Evolutionary conservation across 257 asterid species (phyloP).

Genomic region (Solanum appendiculatum): DNA sequence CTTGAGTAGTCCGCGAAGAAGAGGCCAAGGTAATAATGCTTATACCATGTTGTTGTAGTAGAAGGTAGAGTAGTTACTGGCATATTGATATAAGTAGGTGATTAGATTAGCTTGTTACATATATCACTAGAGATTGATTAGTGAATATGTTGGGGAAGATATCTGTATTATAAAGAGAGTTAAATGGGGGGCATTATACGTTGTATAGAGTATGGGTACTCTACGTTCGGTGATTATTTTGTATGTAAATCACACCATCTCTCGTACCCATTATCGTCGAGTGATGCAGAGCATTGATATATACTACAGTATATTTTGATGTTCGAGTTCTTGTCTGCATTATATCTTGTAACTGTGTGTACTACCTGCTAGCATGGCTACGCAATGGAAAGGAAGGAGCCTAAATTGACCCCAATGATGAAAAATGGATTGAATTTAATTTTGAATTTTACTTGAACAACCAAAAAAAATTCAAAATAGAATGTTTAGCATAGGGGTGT

Average conservation of each 20-base stretch:
- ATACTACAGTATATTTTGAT: neutral
- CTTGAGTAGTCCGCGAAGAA: neutral
- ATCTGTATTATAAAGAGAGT: neutral
- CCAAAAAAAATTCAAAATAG: neutral
- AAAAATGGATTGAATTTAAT: neutral
- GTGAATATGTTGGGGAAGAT: neutral
- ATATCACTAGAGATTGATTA: neutral
- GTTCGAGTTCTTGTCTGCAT: neutral
- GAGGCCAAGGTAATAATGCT: neutral
- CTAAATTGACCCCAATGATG: neutral
- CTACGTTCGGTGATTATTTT: neutral
- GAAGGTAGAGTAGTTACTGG: neutral
- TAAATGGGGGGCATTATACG: neutral
- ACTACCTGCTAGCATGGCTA: neutral
- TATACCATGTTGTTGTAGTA: neutral
- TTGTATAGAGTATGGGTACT: neutral
- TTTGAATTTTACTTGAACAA: too few species aligned
- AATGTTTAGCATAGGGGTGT: neutral
- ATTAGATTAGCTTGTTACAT: neutral
- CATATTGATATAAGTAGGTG: neutral
- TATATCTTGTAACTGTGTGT: neutral
- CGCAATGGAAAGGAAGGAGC: neutral
- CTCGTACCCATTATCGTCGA: neutral
- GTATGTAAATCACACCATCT: conserved; percentile 2
- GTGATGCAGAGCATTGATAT: neutral